Percentiles rank a stretch among this genome's conserved stretches.
Evolutionary conservation across 176 grass and related monocot genomes (phyloP).

Genomic region (Ensete glaucum): DNA sequence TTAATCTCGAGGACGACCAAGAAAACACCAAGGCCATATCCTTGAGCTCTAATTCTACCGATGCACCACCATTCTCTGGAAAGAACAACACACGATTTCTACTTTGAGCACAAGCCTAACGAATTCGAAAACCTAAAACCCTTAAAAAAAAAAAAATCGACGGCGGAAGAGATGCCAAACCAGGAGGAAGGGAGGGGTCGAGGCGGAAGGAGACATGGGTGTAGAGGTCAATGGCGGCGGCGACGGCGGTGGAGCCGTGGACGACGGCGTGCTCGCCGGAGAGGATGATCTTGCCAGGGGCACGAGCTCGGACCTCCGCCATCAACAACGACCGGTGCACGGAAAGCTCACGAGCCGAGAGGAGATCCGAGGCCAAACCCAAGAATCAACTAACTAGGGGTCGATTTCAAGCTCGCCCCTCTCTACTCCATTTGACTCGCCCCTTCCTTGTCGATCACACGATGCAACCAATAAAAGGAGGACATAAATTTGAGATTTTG

Average conservation of each 20-base stretch:
- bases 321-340: background rate
- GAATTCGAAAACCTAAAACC: background rate
- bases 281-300: conserved; percentile 80
- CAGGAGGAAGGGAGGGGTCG: background rate
- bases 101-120: background rate
- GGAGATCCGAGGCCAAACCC: too few relatives aligned
- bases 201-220: conserved; percentile 33
- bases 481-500: too few relatives aligned
- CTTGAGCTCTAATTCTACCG: conserved; percentile 50
- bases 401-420: too few relatives aligned
- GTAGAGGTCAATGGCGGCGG: conserved; percentile 74
- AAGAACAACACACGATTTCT: background rate
- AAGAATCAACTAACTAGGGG: too few relatives aligned
- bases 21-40: conserved; percentile 52
- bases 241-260: conserved; percentile 58
- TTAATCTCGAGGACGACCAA: conserved; percentile 45
- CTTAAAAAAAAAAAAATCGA: background rate
- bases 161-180: background rate
- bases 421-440: too few relatives aligned
- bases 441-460: too few relatives aligned
- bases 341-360: background rate
- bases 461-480: too few relatives aligned
- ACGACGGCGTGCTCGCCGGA: conserved; percentile 93
- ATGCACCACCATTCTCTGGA: conserved; percentile 19
- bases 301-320: conserved; percentile 50